A percentile compares a stretch with the other conserved stretches of the same genome.
Conservation (phyloP, 83 land plant species). For the Picea engelmannii region DNA sequence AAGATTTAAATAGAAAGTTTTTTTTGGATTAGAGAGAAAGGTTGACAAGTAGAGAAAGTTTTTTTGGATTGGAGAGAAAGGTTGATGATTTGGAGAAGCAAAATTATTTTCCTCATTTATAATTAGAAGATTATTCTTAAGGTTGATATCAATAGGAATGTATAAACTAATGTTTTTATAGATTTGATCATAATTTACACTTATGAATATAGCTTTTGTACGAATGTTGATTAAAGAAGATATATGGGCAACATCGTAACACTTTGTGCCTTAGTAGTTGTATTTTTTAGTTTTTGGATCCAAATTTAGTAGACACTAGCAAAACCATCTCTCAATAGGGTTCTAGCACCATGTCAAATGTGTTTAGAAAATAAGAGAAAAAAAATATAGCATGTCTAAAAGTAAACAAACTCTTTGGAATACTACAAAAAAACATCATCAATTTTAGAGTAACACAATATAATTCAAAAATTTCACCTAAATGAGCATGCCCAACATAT, state of each 20-base stretch:
- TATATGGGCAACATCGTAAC: neutral
- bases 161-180: slow-evolving; percentile 28
- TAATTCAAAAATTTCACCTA: slow-evolving; percentile 21
- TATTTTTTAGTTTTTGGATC: slow-evolving; percentile 10
- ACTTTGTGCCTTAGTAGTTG: neutral
- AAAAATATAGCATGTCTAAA: slow-evolving; percentile 1
- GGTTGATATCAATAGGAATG: slow-evolving; percentile 15
- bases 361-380: neutral
- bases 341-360: slow-evolving; percentile 16
- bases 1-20: no score
- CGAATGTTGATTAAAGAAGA: neutral
- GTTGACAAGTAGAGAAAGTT: no score
- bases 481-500: slow-evolving; percentile 18
- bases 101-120: no score
- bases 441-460: slow-evolving; percentile 1
- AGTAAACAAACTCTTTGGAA: no score
- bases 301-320: slow-evolving; percentile 15
- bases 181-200: slow-evolving; percentile 11
- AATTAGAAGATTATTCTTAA: slow-evolving; percentile 11
- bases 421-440: slow-evolving; percentile 11
- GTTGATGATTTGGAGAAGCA: no score
- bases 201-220: neutral
- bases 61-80: no score
- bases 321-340: slow-evolving; percentile 17
- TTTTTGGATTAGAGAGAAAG: no score